phyloP scores from a whole-genome alignment of 192 early-diverging fungal species.

The Coemansia sp. region DNA sequence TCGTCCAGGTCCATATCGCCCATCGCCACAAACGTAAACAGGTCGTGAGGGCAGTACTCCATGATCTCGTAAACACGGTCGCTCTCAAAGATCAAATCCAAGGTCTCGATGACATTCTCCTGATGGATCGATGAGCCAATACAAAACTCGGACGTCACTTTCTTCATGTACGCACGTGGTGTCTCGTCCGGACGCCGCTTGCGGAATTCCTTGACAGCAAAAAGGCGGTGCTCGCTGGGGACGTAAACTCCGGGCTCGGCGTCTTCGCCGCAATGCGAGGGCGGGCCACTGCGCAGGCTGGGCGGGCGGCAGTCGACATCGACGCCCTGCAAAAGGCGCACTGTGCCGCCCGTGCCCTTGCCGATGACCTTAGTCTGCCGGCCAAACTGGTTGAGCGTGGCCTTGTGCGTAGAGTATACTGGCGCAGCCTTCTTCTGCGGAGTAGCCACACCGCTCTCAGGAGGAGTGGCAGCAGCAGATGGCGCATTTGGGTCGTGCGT shows the following conservation, averaged over 20 bases:
- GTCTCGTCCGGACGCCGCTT: constrained; percentile 66
- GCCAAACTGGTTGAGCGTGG: constrained; percentile 62
- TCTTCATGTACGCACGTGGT: constrained; percentile 78
- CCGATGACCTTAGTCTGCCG: constrained; percentile 67
- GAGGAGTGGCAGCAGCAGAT: constrained; percentile 1
- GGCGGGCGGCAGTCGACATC: constrained; percentile 35
- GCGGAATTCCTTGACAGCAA: constrained; percentile 83
- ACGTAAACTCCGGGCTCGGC: constrained; percentile 32
- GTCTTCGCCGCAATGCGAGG: constrained; percentile 39
- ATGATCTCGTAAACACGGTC: constrained; percentile 73
- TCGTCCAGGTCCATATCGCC: constrained; percentile 77
- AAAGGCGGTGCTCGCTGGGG: constrained; percentile 63
- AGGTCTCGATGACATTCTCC: constrained; percentile 76
- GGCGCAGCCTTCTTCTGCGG: constrained; percentile 38
- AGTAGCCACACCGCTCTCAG: constrained; percentile 6
- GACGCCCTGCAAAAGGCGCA: constrained; percentile 65
- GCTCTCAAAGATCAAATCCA: constrained; percentile 75
- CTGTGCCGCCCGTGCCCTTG: constrained; percentile 72
- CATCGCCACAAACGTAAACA: constrained; percentile 79
- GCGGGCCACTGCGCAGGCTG: constrained; percentile 54
- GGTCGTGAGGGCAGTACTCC: constrained; percentile 92
- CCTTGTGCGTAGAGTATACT: constrained; percentile 53
- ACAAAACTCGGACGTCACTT: constrained; percentile 83
- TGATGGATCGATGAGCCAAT: constrained; percentile 76
- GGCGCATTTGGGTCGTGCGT: constrained; percentile 25